These are phyloP conservation scores for Yamadazyma conglobata DNA, from an alignment of 1,139 yeast species.

Conservation along the genomic window DNA sequence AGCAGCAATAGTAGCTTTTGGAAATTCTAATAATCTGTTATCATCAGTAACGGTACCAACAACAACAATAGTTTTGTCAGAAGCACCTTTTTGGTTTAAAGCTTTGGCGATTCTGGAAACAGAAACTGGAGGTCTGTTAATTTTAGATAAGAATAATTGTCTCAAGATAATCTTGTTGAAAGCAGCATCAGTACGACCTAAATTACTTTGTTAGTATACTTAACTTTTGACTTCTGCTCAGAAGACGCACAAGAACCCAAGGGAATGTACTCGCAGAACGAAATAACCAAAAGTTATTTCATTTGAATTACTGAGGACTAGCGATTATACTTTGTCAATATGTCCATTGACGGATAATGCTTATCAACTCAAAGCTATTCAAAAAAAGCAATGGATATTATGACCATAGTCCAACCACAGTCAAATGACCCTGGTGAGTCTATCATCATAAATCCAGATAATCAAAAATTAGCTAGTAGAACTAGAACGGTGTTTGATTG, in stretches of 20 bases:
- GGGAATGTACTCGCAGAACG: slow-evolving; percentile 60
- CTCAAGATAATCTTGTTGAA: slow-evolving; percentile 97
- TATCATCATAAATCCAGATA: too few relatives aligned
- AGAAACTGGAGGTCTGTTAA: slow-evolving; percentile 99
- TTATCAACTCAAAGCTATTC: slow-evolving; percentile 10
- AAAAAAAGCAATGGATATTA: too few relatives aligned
- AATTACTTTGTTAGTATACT: slow-evolving; percentile 43
- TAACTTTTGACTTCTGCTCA: slow-evolving; percentile 48
- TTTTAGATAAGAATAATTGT: slow-evolving; percentile 94
- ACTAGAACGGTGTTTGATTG: too few relatives aligned
- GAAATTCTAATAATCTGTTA: slow-evolving; percentile 88
- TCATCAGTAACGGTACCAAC: slow-evolving; percentile 99
- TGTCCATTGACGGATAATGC: slow-evolving; percentile 11
- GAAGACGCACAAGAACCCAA: slow-evolving; percentile 45
- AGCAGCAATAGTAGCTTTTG: slow-evolving; percentile 98
- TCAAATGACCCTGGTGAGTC: too few relatives aligned
- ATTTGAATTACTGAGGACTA: slow-evolving; percentile 8
- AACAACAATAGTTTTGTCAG: slow-evolving; percentile 92
- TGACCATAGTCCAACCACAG: too few relatives aligned
- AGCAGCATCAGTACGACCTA: slow-evolving; percentile 97
- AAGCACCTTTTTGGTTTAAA: slow-evolving; percentile 77
- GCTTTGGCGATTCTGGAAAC: slow-evolving; percentile 88
- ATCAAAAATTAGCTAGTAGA: too few relatives aligned
- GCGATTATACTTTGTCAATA: slow-evolving; percentile 9
- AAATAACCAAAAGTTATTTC: slow-evolving; percentile 1